These are phyloP conservation scores for Aspergillus sp. DNA, from an alignment of 2,329 filamentous ascomycete species.

Conservation along the genomic window DNA sequence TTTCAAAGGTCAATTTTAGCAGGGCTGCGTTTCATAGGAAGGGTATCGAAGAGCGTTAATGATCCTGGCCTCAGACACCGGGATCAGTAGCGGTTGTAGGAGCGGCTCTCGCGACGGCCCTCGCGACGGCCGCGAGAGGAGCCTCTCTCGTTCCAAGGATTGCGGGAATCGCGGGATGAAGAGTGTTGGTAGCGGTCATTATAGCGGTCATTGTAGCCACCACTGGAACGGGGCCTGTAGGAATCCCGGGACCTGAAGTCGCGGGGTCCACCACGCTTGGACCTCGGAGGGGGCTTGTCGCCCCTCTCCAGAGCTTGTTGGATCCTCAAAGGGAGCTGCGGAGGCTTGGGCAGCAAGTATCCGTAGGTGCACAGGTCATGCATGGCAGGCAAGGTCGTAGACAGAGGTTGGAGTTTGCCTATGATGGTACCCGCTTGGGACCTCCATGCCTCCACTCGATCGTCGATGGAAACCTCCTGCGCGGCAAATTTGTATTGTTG, in stretches of 20 bases:
- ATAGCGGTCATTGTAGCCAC: too few species aligned
- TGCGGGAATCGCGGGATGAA: too few species aligned
- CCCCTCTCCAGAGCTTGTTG: not conserved
- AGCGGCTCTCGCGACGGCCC: too few species aligned
- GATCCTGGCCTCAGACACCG: too few species aligned
- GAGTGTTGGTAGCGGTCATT: too few species aligned
- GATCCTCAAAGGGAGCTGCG: not conserved
- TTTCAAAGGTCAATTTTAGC: too few species aligned
- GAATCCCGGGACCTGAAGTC: not conserved
- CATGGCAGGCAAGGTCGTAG: conserved; percentile 45
- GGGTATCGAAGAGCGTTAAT: too few species aligned
- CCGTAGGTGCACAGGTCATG: conserved; percentile 18
- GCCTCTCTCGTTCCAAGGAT: too few species aligned
- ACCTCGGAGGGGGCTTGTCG: not conserved
- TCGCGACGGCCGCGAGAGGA: too few species aligned
- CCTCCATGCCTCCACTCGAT: conserved; percentile 36
- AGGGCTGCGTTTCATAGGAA: too few species aligned
- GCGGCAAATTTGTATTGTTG: conserved; percentile 49
- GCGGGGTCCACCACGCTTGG: not conserved
- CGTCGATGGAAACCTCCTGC: conserved; percentile 23
- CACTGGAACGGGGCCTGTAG: too few species aligned
- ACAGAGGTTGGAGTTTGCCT: conserved; percentile 35
- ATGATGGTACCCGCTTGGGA: conserved; percentile 27
- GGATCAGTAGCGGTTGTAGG: too few species aligned
- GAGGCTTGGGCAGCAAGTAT: not conserved